Evolutionary conservation across 1,284 basidiomycete genomes (phyloP).

Genomic region (Puccinia brachypodii): DNA sequence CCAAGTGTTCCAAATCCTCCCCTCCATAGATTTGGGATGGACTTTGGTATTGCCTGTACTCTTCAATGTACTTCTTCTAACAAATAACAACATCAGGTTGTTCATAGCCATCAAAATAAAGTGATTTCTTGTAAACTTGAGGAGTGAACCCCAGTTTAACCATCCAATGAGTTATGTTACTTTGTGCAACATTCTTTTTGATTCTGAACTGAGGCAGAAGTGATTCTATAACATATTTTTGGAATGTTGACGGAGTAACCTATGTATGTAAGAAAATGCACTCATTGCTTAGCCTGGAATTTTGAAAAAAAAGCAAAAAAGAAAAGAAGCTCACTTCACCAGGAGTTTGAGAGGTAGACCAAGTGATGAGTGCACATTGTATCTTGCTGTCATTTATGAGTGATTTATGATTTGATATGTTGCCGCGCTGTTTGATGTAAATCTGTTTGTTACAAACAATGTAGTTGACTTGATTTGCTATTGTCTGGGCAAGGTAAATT

Average conservation of each 20-base stretch:
- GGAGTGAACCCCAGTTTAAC: neutral
- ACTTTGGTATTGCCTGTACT: neutral
- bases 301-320: no score
- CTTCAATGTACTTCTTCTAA: constrained; percentile 1
- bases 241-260: neutral
- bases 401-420: neutral
- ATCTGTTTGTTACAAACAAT: neutral
- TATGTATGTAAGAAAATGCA: no score
- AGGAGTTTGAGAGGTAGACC: neutral
- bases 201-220: neutral
- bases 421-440: neutral
- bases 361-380: neutral
- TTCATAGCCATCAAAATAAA: constrained; percentile 21
- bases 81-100: neutral
- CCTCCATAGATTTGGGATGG: neutral
- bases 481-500: neutral
- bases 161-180: constrained; percentile 1
- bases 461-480: neutral
- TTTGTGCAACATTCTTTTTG: neutral
- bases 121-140: constrained; percentile 5
- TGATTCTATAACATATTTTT: neutral
- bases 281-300: no score
- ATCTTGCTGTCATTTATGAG: neutral
- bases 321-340: neutral
- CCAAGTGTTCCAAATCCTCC: neutral